These are phyloP conservation scores for Starmerella kuoi DNA, from an alignment of 805 yeast species.

Conservation along the genomic window DNA sequence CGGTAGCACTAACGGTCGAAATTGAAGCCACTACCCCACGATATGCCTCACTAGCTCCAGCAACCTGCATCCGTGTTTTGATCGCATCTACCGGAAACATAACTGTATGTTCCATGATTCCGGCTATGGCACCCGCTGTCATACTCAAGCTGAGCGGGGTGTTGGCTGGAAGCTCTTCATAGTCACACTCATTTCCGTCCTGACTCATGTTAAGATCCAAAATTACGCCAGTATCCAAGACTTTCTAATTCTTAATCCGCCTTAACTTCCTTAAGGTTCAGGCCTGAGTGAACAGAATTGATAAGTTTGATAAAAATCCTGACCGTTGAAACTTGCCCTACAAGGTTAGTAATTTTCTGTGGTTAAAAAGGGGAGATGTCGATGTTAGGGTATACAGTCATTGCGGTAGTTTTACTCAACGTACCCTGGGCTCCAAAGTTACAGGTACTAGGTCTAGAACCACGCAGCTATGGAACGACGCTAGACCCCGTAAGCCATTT, in stretches of 20 bases:
- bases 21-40: conserved; percentile 50
- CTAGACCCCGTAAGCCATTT: too few species aligned
- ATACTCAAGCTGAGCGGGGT: conserved; percentile 75
- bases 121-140: conserved; percentile 96
- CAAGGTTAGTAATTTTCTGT: background rate
- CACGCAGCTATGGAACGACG: too few species aligned
- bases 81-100: conserved; percentile 96
- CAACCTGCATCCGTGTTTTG: conserved; percentile 85
- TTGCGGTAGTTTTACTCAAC: too few species aligned
- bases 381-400: too few species aligned
- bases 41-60: conserved; percentile 25
- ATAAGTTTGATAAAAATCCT: background rate
- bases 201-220: too few species aligned
- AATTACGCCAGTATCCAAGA: too few species aligned
- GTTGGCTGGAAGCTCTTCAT: conserved; percentile 80
- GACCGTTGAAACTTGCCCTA: background rate
- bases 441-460: too few species aligned
- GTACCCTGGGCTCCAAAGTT: too few species aligned
- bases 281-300: too few species aligned
- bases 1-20: conserved; percentile 65
- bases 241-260: too few species aligned
- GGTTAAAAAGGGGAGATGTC: background rate
- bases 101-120: conserved; percentile 94
- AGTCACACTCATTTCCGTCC: conserved; percentile 37
- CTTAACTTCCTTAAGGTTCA: too few species aligned